Evolutionary conservation across 306 rosid genomes (phyloP).

Genomic region (Gillenia trifoliata): DNA sequence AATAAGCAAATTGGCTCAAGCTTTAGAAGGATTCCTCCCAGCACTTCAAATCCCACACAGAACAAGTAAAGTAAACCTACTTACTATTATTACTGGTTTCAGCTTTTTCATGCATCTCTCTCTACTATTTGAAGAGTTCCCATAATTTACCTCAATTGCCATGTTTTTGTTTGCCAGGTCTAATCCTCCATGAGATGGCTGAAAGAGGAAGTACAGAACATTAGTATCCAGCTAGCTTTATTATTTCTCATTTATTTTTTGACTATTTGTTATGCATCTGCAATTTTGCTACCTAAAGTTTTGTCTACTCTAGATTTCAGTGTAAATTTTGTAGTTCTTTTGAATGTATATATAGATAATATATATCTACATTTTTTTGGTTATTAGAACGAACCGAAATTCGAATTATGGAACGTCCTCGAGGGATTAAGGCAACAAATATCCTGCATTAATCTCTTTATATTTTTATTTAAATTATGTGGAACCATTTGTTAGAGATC

Average conservation of each 20-base stretch:
- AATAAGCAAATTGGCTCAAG: slow-evolving; percentile 38
- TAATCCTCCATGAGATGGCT: slow-evolving; percentile 40
- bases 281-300: not conserved
- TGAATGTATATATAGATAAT: not conserved
- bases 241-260: not conserved
- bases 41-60: slow-evolving; percentile 55
- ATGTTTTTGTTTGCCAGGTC: slow-evolving; percentile 41
- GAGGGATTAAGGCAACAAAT: too few relatives aligned
- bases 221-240: not conserved
- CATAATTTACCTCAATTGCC: slow-evolving; percentile 16
- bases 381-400: too few relatives aligned
- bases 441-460: too few relatives aligned
- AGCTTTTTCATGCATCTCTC: slow-evolving; percentile 26
- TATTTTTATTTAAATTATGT: too few relatives aligned
- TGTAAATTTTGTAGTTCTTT: not conserved
- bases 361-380: too few relatives aligned
- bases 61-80: slow-evolving; percentile 45
- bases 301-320: slow-evolving; percentile 1
- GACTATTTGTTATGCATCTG: not conserved
- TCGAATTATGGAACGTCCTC: too few relatives aligned
- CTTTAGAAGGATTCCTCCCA: slow-evolving; percentile 59
- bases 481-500: too few relatives aligned
- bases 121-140: slow-evolving; percentile 12
- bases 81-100: slow-evolving; percentile 15
- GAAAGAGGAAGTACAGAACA: slow-evolving; percentile 1